Percentiles rank a stretch among this genome's conserved stretches.
phyloP scores from a whole-genome alignment of 805 yeast genomes.

The Suhomyces xylopsoci region DNA sequence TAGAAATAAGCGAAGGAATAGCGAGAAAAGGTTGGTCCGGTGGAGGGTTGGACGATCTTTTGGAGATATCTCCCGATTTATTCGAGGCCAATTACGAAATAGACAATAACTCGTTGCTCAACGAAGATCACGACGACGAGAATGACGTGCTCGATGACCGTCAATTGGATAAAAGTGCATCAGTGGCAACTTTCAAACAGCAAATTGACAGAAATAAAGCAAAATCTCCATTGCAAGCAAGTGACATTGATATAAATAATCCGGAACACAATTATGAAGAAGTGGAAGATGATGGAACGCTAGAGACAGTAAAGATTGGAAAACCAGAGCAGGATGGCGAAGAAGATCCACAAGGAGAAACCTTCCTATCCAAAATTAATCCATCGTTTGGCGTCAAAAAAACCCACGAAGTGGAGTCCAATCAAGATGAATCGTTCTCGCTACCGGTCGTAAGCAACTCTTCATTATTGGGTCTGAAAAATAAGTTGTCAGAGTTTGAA shows the following conservation, averaged over 20 bases:
- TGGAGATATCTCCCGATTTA: conserved; percentile 59
- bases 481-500: neutral
- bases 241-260: neutral
- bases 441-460: conserved; percentile 37
- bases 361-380: neutral
- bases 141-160: neutral
- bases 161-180: conserved; percentile 5
- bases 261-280: neutral
- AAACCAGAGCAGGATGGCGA: neutral
- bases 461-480: conserved; percentile 10
- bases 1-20: conserved; percentile 75
- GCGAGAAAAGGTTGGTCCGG: conserved; percentile 87
- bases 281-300: conserved; percentile 4
- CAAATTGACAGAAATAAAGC: neutral
- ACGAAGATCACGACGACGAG: neutral
- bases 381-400: neutral
- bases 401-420: neutral
- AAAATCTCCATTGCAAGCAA: neutral
- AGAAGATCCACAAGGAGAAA: neutral
- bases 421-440: conserved; percentile 50
- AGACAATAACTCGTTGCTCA: neutral
- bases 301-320: conserved; percentile 5
- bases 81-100: conserved; percentile 18
- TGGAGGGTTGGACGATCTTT: conserved; percentile 73
- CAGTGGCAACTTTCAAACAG: conserved; percentile 8